These are phyloP conservation scores for Chlorociboria aeruginascens DNA, from an alignment of 495 filamentous ascomycete species.

Conservation along the genomic window DNA sequence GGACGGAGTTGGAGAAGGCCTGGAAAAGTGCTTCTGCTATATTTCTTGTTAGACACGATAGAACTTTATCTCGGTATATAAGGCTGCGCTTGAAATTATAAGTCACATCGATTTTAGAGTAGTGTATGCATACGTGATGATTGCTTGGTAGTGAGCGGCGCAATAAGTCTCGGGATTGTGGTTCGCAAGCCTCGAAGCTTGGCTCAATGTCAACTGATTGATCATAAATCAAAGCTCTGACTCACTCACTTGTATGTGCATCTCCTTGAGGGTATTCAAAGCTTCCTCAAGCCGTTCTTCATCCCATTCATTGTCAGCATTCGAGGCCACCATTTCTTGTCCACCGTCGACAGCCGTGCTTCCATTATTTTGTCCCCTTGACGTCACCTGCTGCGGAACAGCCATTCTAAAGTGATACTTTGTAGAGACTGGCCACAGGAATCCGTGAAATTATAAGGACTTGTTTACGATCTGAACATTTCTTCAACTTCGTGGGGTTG, in stretches of 20 bases:
- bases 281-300: constrained; percentile 17
- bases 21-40: constrained; percentile 29
- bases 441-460: no score
- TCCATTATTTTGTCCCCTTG: neutral
- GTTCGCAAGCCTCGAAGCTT: constrained; percentile 34
- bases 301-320: constrained; percentile 15
- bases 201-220: neutral
- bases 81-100: neutral
- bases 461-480: no score
- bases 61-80: neutral
- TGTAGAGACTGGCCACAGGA: no score
- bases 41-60: neutral
- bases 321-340: neutral
- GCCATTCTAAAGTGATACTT: neutral
- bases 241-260: constrained; percentile 18
- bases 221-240: no score
- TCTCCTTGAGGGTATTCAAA: constrained; percentile 18
- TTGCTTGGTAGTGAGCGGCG: constrained; percentile 26
- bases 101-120: neutral
- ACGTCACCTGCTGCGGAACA: neutral
- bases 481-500: no score
- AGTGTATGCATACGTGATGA: constrained; percentile 23
- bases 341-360: neutral
- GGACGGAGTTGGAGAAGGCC: constrained; percentile 27
- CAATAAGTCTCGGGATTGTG: constrained; percentile 33